phyloP scores from a whole-genome alignment of 2,329 filamentous ascomycete species.

The Purpureocillium lavendulum region DNA sequence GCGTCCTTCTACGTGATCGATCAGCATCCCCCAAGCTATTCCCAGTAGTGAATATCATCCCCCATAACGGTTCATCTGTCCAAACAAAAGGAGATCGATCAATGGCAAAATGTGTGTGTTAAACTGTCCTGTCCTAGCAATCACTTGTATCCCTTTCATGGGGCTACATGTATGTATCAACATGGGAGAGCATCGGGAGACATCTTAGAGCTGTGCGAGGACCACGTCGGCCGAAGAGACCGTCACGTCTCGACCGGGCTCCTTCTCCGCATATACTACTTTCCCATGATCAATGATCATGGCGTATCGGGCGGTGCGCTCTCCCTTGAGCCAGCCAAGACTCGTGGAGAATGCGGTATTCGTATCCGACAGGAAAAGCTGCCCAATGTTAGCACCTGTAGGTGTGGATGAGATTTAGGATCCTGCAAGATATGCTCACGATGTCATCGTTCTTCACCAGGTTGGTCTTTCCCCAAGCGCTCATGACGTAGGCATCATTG shows the following conservation, averaged over 20 bases:
- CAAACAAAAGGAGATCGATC: too few species aligned
- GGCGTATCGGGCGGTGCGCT: neutral
- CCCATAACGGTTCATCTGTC: too few species aligned
- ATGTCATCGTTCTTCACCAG: neutral
- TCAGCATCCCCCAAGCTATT: slow-evolving; percentile 18
- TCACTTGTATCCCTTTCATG: too few species aligned
- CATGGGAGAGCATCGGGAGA: too few species aligned
- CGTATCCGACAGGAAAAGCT: neutral
- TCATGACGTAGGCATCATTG: neutral
- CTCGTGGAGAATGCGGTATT: neutral
- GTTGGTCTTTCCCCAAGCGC: neutral
- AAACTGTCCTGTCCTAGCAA: too few species aligned
- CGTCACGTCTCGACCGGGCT: neutral
- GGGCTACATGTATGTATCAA: too few species aligned
- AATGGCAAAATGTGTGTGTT: too few species aligned
- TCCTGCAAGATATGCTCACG: neutral
- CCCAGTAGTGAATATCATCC: slow-evolving; percentile 4
- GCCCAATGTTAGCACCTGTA: too few species aligned
- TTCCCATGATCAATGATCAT: neutral
- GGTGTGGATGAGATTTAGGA: too few species aligned
- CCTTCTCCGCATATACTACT: neutral
- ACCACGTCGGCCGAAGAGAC: neutral
- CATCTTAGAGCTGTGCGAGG: neutral
- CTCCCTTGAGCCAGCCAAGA: neutral
- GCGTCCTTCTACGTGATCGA: slow-evolving; percentile 12